Conservation (phyloP, 139 green algal species). For the Nannochloris sp. region DNA sequence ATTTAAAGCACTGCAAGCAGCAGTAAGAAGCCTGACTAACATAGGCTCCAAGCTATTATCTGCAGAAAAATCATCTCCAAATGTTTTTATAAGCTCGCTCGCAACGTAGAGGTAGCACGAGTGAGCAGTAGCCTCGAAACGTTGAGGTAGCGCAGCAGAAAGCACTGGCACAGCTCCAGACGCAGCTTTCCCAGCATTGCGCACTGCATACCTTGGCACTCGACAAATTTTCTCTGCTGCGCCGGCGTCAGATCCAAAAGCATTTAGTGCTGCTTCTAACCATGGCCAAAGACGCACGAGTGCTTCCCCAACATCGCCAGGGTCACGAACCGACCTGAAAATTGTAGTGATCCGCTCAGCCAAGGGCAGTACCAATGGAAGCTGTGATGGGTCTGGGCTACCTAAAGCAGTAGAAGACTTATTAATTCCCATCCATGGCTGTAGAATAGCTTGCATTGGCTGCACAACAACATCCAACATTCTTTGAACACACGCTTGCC, state of each 20-base stretch:
- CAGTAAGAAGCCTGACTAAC: constrained; percentile 36
- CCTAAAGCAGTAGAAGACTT: background rate
- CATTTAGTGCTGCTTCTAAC: constrained; percentile 30
- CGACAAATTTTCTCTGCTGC: constrained; percentile 38
- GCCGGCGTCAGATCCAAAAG: constrained; percentile 7
- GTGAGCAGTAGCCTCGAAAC: constrained; percentile 51
- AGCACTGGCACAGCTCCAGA: constrained; percentile 44
- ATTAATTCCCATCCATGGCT: background rate
- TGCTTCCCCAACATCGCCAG: constrained; percentile 28
- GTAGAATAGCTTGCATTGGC: constrained; percentile 23
- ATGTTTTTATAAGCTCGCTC: constrained; percentile 75
- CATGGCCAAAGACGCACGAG: constrained; percentile 41
- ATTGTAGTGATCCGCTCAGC: constrained; percentile 57
- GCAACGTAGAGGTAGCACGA: constrained; percentile 72
- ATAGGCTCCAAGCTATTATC: constrained; percentile 42
- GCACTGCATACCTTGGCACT: constrained; percentile 48
- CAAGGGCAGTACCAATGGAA: constrained; percentile 37
- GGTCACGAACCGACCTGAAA: constrained; percentile 38
- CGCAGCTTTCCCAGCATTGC: constrained; percentile 29
- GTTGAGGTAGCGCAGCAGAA: constrained; percentile 41
- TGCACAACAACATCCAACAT: constrained; percentile 45
- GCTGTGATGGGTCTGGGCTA: background rate
- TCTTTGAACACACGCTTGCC: constrained; percentile 19
- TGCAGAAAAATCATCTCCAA: constrained; percentile 36
- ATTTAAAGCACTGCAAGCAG: constrained; percentile 33